Evolutionary conservation across 495 filamentous ascomycete species (phyloP), one percentile per base, ranked within the genome.

Genomic region (Astrocystis sublimbata): DNA sequence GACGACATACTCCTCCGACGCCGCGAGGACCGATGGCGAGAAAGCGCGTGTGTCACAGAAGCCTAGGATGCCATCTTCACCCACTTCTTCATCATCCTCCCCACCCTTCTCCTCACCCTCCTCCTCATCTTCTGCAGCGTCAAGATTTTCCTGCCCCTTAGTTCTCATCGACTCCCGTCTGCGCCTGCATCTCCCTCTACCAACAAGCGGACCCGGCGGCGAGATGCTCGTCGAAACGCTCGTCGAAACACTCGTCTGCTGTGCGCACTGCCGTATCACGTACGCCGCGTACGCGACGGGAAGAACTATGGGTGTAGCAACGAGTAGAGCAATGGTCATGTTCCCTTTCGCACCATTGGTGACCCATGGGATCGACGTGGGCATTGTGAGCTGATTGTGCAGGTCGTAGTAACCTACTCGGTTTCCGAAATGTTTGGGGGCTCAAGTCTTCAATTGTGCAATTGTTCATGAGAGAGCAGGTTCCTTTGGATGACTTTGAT

Each of bases 1-100:
- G 28, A 73, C 36, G 55, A 73, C 64, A 58, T 61, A 69, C 5
- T 58, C 6, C 1, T 50, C 61, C 19, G 12, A 42, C 8, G 58
- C 41, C 2, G 49, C 46, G 12, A 46, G 49, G 6, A 71, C 59
- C 8, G 19, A 38, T 0, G 47, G 21, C 31, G 57, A 53, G 52
- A 67, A 13, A 24, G 35, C 42, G 5, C 35, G 13, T 21, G 40
- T 19, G 47, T 58, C 55, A 8, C n/a, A n/a, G n/a, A n/a, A n/a
- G n/a, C n/a, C n/a, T n/a, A n/a, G n/a, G n/a, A n/a, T n/a, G n/a
- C n/a, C n/a, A n/a, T n/a, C n/a, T n/a, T n/a, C n/a, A n/a, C n/a
- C n/a, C n/a, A n/a, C n/a, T n/a, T n/a, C n/a, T n/a, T n/a, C n/a
- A n/a, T n/a, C n/a, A n/a, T n/a, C 19, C 30, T 19, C 4, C 42